Conservation (phyloP, 75 land plant species). For the Cupressus sempervirens region DNA sequence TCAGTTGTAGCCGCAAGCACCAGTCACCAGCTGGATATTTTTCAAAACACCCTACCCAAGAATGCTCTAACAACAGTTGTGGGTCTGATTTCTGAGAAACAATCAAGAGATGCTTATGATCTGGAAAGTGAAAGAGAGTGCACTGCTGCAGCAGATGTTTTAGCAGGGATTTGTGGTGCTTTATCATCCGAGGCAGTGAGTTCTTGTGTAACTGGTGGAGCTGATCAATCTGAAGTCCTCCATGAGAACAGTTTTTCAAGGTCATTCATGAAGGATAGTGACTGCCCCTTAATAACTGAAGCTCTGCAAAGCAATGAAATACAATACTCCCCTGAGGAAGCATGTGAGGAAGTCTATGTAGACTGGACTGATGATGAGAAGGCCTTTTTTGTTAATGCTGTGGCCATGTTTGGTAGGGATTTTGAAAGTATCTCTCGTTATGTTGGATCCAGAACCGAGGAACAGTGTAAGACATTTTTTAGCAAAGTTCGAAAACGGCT, state of each 20-base stretch:
- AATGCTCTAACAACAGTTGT: constrained; percentile 16
- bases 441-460: constrained; percentile 37
- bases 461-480: constrained; percentile 16
- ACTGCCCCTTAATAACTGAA: constrained; percentile 24
- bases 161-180: constrained; percentile 57
- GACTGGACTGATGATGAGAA: constrained; percentile 93
- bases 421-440: constrained; percentile 57
- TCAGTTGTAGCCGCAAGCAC: constrained; percentile 5
- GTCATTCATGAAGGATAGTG: constrained; percentile 21
- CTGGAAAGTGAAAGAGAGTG: constrained; percentile 31
- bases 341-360: constrained; percentile 42
- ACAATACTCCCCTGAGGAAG: constrained; percentile 49
- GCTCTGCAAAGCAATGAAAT: constrained; percentile 37
- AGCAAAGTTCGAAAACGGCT: constrained; percentile 19
- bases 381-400: constrained; percentile 58
- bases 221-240: constrained; percentile 34
- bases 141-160: constrained; percentile 49
- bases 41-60: neutral
- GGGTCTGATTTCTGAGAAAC: constrained; percentile 9
- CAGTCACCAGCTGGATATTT: constrained; percentile 20
- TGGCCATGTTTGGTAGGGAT: constrained; percentile 74
- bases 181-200: constrained; percentile 60
- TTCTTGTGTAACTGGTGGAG: constrained; percentile 53
- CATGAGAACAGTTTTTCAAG: constrained; percentile 16
- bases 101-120: neutral